Conservation (phyloP, 352 stramenopile species). For the Saprolegnia parasitica region DNA sequence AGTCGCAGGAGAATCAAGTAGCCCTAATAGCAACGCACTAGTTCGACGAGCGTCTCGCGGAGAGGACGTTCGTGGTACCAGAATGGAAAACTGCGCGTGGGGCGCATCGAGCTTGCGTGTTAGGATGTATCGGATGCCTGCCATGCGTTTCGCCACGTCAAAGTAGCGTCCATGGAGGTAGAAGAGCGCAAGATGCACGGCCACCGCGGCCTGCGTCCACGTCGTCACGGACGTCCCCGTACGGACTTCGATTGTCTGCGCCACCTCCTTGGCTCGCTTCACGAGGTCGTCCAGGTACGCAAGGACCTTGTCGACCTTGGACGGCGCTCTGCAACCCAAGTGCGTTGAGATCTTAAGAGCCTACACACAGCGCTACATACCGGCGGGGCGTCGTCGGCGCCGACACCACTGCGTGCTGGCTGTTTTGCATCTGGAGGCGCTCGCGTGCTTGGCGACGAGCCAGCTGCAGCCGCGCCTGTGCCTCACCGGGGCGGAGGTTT, state of each 20-base stretch:
- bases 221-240: slow-evolving; percentile 39
- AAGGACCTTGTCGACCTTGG: slow-evolving; percentile 29
- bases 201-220: slow-evolving; percentile 44
- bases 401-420: background rate
- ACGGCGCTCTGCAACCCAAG: background rate
- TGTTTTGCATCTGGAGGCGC: slow-evolving; percentile 58
- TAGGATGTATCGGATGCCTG: slow-evolving; percentile 73
- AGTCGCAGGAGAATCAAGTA: slow-evolving; percentile 76
- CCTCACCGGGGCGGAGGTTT: slow-evolving; percentile 40
- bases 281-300: slow-evolving; percentile 45
- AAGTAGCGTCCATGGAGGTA: slow-evolving; percentile 74
- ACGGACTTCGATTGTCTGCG: slow-evolving; percentile 37
- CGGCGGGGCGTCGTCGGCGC: background rate
- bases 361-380: no score
- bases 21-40: slow-evolving; percentile 36
- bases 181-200: slow-evolving; percentile 65
- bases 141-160: slow-evolving; percentile 59
- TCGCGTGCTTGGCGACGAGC: slow-evolving; percentile 66
- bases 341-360: background rate
- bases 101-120: slow-evolving; percentile 55
- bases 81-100: slow-evolving; percentile 60
- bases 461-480: slow-evolving; percentile 30
- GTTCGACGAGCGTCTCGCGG: slow-evolving; percentile 1
- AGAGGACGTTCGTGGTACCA: slow-evolving; percentile 35
- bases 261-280: slow-evolving; percentile 40